Evolutionary conservation across 805 yeast species (phyloP).

Genomic region (Spathaspora girioi): DNA sequence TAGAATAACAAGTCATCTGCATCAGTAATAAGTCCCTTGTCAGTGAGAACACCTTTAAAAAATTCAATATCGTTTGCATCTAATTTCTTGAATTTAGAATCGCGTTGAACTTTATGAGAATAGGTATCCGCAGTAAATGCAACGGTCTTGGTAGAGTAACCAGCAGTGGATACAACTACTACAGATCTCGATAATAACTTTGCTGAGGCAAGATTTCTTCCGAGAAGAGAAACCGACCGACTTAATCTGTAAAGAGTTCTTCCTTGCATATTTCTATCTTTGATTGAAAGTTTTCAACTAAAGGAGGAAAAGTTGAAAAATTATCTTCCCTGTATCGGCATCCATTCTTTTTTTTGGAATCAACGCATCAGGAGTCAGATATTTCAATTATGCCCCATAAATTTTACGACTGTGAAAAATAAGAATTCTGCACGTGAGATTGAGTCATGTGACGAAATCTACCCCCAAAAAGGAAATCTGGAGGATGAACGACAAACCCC

Average conservation of each 20-base stretch:
- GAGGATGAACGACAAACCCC: too few relatives aligned
- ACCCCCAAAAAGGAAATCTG: too few relatives aligned
- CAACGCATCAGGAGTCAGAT: too few relatives aligned
- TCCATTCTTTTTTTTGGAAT: background rate
- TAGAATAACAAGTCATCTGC: constrained; percentile 61
- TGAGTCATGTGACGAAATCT: too few relatives aligned
- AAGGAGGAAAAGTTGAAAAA: background rate
- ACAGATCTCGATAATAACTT: background rate
- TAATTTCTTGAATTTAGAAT: constrained; percentile 48
- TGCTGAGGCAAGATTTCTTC: background rate
- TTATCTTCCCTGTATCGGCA: background rate
- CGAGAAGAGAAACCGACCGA: background rate
- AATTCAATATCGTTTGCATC: constrained; percentile 52
- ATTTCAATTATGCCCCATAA: too few relatives aligned
- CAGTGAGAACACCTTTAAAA: constrained; percentile 59
- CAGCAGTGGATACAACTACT: background rate
- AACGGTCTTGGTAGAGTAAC: constrained; percentile 23
- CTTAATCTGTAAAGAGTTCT: background rate
- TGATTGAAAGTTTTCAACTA: background rate
- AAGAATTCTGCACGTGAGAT: too few relatives aligned
- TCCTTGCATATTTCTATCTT: background rate
- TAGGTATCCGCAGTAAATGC: constrained; percentile 71
- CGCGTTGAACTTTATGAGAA: constrained; percentile 50
- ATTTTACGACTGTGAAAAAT: too few relatives aligned
- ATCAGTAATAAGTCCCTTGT: constrained; percentile 49